Base-by-base conservation (phyloP, 257 asterid species). In the Solanum dulcamara region DNA sequence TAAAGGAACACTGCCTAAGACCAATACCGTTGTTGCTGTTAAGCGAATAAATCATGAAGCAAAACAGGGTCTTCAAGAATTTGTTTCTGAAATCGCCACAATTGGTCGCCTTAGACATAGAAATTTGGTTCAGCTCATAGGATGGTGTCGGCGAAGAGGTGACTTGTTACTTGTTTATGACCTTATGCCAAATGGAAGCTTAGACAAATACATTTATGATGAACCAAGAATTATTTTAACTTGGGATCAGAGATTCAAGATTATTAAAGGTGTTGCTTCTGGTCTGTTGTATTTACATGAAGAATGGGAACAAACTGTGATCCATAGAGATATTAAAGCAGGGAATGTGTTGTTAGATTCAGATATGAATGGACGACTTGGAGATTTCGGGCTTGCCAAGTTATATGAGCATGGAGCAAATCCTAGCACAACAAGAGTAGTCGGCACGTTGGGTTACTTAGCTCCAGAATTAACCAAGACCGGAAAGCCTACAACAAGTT, bases 351-450 rank as follows among this genome's bases (percentile, higher is more conserved):
- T 94, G 75, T 88, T 94, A 28, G 98, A 94, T 85, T 81, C 90
- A 1, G 93, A 91, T 42, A 53, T 92, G 82, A 94, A 92, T 50
- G 95, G 93, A 3, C 83, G 91, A 79, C 91, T 94, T 2, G 97
- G 98, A 55, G 98, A 94, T 64, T 94, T 94, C 15, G 98, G 98
- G 40, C 92, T 94, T 2, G 98, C 98, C 3, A 92, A 90, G 90
- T 30, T 92, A 8, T 91, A 92, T 12, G 94, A 94, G 28, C 98
- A 89, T 22, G 94, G 91, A 9, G 50, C 90, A 66, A 88, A 88
- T 33, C 92, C 98, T 12, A 74, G 86, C 87, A 91, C 98, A 17
- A 94, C 98, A 6, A 88, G 89, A 72, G 97, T 92, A 7, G 98
- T 92, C 48, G 97, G 98, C 53, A 93, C 97, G 0, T 87, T 94